Percentiles rank a stretch among this genome's conserved stretches.
phyloP scores from a whole-genome alignment of 139 green algal genomes.

The Pseudopediastrum boryanum region DNA sequence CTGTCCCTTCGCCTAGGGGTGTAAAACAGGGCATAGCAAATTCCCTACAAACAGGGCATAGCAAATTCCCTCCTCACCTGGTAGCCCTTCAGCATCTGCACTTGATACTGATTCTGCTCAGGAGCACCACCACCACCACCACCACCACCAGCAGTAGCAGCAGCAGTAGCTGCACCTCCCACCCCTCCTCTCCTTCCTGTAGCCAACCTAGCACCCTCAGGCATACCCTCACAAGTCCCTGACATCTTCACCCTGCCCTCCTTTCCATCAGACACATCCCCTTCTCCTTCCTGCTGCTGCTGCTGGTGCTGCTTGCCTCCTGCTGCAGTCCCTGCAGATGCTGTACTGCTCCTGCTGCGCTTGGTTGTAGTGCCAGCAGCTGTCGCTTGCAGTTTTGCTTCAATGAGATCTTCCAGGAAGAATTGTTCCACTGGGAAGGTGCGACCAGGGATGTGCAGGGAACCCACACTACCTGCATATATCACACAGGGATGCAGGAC shows the following conservation, averaged over 20 bases:
- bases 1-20: no score
- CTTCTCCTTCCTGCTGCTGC: not conserved
- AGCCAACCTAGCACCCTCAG: not conserved
- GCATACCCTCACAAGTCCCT: not conserved
- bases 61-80: no score
- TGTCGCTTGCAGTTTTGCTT: not conserved
- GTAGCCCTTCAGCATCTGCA: slow-evolving; percentile 16
- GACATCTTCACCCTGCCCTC: not conserved
- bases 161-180: no score
- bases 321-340: no score
- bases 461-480: slow-evolving; percentile 9
- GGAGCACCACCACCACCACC: no score
- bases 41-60: no score
- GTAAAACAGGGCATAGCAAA: no score
- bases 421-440: slow-evolving; percentile 49
- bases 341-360: no score
- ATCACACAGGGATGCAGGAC: not conserved
- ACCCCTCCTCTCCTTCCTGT: not conserved
- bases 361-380: no score
- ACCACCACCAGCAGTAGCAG: no score
- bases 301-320: slow-evolving; percentile 6
- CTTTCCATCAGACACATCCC: not conserved
- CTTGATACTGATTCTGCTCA: no score
- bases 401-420: slow-evolving; percentile 47
- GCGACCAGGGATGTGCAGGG: slow-evolving; percentile 42